phyloP scores from a whole-genome alignment of 2,329 filamentous ascomycete species.

The Trichophaea hybrida region DNA sequence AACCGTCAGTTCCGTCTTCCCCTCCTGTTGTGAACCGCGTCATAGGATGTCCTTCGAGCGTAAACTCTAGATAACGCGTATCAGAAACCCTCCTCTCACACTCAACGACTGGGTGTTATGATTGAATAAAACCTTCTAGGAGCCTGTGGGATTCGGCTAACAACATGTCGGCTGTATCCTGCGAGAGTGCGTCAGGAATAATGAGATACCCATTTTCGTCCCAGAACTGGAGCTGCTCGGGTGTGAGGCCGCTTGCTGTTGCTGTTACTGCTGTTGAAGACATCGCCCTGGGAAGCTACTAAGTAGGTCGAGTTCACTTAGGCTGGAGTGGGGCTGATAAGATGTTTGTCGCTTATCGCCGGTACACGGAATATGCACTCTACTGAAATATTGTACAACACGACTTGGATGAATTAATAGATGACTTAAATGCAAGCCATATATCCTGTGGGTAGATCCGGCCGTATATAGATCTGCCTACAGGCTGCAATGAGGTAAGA shows the following conservation, averaged over 20 bases:
- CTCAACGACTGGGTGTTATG: background rate
- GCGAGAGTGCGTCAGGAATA: conserved; percentile 59
- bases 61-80: conserved; percentile 42
- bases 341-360: background rate
- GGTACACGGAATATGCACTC: background rate
- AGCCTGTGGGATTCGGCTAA: conserved; percentile 61
- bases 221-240: conserved; percentile 58
- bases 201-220: conserved; percentile 78
- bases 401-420: no score
- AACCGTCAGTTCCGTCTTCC: conserved; percentile 39
- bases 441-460: no score
- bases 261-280: background rate
- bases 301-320: background rate
- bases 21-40: conserved; percentile 84
- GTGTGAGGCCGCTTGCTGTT: conserved; percentile 45
- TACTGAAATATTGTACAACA: no score
- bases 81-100: background rate
- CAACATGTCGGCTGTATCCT: conserved; percentile 50
- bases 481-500: no score
- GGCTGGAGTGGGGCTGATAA: background rate
- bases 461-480: no score
- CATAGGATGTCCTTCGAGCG: conserved; percentile 73
- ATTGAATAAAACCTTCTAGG: conserved; percentile 38
- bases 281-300: background rate
- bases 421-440: no score